phyloP scores from a whole-genome alignment of 1,284 basidiomycete species.

The Polyporus tsugae region DNA sequence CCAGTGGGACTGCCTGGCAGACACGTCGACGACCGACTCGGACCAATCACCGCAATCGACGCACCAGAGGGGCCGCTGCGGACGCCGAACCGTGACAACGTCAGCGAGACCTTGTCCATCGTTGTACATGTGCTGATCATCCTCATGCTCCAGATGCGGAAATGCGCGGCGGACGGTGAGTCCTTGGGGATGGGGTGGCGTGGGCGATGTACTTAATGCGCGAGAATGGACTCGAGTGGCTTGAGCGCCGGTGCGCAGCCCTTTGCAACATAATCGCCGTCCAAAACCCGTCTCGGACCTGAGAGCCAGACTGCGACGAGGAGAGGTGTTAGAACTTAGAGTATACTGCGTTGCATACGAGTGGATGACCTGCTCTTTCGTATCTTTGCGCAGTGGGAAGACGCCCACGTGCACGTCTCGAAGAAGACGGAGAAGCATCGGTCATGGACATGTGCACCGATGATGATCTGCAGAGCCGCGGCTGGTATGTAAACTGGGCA shows the following conservation, averaged over 20 bases:
- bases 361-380: too few relatives aligned
- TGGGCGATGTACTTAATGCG: not conserved
- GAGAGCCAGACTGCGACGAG: not conserved
- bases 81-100: not conserved
- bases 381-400: not conserved
- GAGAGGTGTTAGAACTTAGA: not conserved
- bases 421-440: not conserved
- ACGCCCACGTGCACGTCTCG: not conserved
- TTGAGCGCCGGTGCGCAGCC: not conserved
- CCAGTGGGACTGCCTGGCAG: too few relatives aligned
- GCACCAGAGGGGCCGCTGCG: not conserved
- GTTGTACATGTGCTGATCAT: not conserved
- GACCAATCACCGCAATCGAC: not conserved
- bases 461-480: constrained; percentile 4
- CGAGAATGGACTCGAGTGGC: not conserved
- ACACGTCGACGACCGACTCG: not conserved
- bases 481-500: not conserved
- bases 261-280: not conserved
- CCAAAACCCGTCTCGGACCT: not conserved
- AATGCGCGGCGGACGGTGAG: not conserved
- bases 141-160: not conserved
- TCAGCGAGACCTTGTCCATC: not conserved
- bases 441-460: not conserved
- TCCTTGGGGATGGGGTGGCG: not conserved
- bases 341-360: not conserved